Base-by-base conservation (phyloP, 2,329 filamentous ascomycete species). In the Talaromyces amestolkiae region DNA sequence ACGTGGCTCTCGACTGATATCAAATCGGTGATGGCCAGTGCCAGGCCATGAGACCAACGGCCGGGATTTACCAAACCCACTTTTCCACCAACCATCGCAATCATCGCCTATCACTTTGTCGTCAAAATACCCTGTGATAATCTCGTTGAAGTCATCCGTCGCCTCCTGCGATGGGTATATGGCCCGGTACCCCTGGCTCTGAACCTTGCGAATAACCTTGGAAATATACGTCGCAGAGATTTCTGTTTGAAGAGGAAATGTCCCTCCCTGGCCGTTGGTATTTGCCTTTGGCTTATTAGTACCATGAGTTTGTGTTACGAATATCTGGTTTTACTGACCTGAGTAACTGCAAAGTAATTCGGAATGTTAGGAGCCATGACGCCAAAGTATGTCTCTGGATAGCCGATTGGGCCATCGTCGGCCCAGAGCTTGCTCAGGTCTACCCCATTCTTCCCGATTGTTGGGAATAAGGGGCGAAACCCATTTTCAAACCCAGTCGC, bases 51-150 rank as follows among this genome's bases (percentile, higher is more conserved):
- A 33, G 15, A 65, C 10, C 35, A 65, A 51, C 6, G 37, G 49
- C 43, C 59, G 39, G 4, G 59, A 53, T 24, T 59, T 63, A 17
- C 64, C 64, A 51, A 51, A 58, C 10, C 64, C 64, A 27, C 39
- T 58, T 43, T 63, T 66, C 59, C 49, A 58, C 64, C 64, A 63
- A 31, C 64, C 51, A 27, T 66, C 41, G 15, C 64, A 66, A 3
- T 59, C 15, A 19, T 63, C 60, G 3, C 33, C 13, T 4, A 66
- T 58, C 27, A 58, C 53, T 24, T 63, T 66, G 17, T 63, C 27
- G 13, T 63, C 64, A 43, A 65, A 65, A 31, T 10, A 66, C 8
- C 13, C 41, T 1, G 22, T 49, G 31, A 59, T 39, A 2, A 59
- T 43, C n/a, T 63, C 53, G 8, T 63, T 66, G 33, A 63, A 66